Evolutionary conservation across 2,329 filamentous ascomycete species (phyloP).

Genomic region (Fusarium sambucinum): DNA sequence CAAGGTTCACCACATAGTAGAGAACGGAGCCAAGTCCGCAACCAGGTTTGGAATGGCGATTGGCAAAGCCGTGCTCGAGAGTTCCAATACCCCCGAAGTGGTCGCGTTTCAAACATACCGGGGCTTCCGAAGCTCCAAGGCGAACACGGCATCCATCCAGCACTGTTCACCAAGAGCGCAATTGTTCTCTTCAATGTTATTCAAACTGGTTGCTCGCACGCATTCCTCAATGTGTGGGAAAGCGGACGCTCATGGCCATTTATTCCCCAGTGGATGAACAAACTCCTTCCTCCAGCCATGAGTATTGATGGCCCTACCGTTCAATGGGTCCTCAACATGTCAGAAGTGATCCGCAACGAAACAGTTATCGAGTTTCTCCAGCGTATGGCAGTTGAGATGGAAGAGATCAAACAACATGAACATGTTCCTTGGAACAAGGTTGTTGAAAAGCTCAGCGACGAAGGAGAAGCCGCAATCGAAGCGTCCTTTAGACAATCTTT

Average conservation of each 20-base stretch:
- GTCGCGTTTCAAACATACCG: constrained; percentile 48
- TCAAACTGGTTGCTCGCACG: constrained; percentile 49
- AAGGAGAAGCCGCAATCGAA: constrained; percentile 49
- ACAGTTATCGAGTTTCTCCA: constrained; percentile 47
- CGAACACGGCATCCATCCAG: constrained; percentile 42
- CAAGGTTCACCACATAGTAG: constrained; percentile 26
- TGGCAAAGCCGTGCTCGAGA: constrained; percentile 45
- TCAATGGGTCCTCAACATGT: constrained; percentile 54
- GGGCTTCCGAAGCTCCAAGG: constrained; percentile 42
- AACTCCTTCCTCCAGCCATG: constrained; percentile 52
- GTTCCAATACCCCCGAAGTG: constrained; percentile 51
- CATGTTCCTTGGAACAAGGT: constrained; percentile 54
- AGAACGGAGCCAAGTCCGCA: constrained; percentile 42
- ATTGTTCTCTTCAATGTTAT: constrained; percentile 52
- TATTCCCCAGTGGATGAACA: constrained; percentile 52
- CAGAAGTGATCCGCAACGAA: constrained; percentile 44
- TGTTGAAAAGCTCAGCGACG: constrained; percentile 50
- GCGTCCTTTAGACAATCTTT: constrained; percentile 55
- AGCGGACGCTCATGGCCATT: constrained; percentile 55
- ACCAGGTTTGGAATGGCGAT: constrained; percentile 48
- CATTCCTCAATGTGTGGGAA: constrained; percentile 53
- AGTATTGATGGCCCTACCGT: constrained; percentile 55
- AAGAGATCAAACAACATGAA: constrained; percentile 44
- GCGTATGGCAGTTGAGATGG: constrained; percentile 46
- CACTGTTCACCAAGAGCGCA: constrained; percentile 51